A percentile compares a stretch with the other conserved stretches of the same genome.
These are phyloP conservation scores for Aegilops bicornis DNA, from an alignment of 176 grass and related monocot genomes.

Conservation along the genomic window DNA sequence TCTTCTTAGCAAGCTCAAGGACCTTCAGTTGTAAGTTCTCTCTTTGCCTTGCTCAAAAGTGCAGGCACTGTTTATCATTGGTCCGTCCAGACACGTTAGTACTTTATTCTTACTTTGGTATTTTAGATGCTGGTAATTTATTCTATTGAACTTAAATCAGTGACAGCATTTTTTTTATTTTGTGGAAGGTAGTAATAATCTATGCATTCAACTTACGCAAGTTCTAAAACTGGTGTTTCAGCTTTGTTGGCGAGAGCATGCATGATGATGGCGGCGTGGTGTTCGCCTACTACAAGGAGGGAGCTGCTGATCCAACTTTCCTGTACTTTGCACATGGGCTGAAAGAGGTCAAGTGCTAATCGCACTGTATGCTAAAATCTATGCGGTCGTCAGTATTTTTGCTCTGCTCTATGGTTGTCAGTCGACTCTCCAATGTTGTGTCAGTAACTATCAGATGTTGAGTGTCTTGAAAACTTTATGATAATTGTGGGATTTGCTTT, in stretches of 20 bases:
- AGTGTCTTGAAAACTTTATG: neutral
- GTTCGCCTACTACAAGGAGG: slow-evolving; percentile 92
- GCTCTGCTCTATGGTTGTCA: slow-evolving; percentile 25
- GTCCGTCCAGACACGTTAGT: neutral
- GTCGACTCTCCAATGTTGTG: neutral
- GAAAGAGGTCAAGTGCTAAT: slow-evolving; percentile 88
- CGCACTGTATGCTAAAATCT: neutral
- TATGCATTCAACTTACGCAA: neutral
- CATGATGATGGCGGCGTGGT: slow-evolving; percentile 64
- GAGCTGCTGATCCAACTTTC: slow-evolving; percentile 67
- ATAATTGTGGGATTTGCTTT: slow-evolving; percentile 13
- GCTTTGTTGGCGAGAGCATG: slow-evolving; percentile 98
- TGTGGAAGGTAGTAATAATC: neutral
- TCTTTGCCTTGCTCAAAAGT: neutral
- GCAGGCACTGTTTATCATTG: neutral
- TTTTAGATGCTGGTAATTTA: neutral
- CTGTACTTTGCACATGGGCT: slow-evolving; percentile 76
- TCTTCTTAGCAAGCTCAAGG: slow-evolving; percentile 79
- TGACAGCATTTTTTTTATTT: neutral
- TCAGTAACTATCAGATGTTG: slow-evolving; percentile 7
- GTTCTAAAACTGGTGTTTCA: slow-evolving; percentile 8
- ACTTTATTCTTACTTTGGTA: neutral
- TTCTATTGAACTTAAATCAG: neutral
- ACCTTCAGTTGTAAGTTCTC: slow-evolving; percentile 87
- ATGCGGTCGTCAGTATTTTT: slow-evolving; percentile 17